Conservation (phyloP, 495 filamentous ascomycete genomes). For the Talaromyces adpressus region DNA sequence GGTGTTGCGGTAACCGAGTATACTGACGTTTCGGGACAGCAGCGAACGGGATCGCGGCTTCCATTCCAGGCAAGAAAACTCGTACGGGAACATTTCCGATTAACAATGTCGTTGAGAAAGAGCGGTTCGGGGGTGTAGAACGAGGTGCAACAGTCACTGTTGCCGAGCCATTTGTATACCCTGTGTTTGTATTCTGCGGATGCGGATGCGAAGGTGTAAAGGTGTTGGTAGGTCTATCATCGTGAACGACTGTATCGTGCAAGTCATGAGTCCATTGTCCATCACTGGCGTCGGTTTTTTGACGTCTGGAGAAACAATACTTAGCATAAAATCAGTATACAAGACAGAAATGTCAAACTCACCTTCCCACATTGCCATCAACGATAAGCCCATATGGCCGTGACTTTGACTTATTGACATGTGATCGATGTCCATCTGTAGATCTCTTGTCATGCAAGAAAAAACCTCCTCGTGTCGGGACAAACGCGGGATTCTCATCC, state of each 20-base stretch:
- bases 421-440: conserved; percentile 41
- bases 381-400: conserved; percentile 40
- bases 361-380: conserved; percentile 40
- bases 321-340: not conserved
- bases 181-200: no score
- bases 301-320: conserved; percentile 55
- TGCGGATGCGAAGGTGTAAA: conserved; percentile 11
- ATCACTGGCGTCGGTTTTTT: conserved; percentile 69
- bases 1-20: conserved; percentile 88
- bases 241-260: conserved; percentile 68
- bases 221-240: conserved; percentile 27
- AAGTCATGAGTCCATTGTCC: conserved; percentile 91
- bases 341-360: conserved; percentile 3
- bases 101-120: conserved; percentile 57
- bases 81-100: conserved; percentile 79
- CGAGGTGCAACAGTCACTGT: conserved; percentile 38
- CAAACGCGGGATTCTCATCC: conserved; percentile 87
- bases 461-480: conserved; percentile 90
- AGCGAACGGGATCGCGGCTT: conserved; percentile 59
- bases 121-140: conserved; percentile 53
- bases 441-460: conserved; percentile 95
- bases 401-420: conserved; percentile 36
- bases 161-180: conserved; percentile 19
- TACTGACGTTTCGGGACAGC: conserved; percentile 75
- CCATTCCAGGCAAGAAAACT: conserved; percentile 70